Evolutionary conservation across 108 stramenopile genomes (phyloP).

Genomic region (Seminavis robusta): DNA sequence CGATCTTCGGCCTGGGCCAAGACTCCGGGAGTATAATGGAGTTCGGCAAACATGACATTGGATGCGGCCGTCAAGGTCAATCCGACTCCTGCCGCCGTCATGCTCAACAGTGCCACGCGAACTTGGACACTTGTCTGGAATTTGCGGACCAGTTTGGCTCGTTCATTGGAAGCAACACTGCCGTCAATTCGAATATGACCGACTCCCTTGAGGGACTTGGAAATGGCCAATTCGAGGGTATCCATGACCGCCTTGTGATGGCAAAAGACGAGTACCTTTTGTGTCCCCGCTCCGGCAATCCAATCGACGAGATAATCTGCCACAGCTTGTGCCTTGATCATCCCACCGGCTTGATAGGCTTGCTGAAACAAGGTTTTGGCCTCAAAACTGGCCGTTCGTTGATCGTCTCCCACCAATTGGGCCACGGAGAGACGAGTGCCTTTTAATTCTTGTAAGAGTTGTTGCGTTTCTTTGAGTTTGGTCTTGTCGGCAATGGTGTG

Average conservation of each 20-base stretch:
- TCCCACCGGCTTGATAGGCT: slow-evolving; percentile 75
- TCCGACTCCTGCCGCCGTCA: slow-evolving; percentile 92
- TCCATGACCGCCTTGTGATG: slow-evolving; percentile 88
- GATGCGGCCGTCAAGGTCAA: slow-evolving; percentile 89
- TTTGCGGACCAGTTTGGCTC: slow-evolving; percentile 67
- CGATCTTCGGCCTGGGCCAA: slow-evolving; percentile 94
- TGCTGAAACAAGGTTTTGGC: slow-evolving; percentile 71
- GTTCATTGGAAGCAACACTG: slow-evolving; percentile 59
- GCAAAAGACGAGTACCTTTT: slow-evolving; percentile 87
- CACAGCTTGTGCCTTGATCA: slow-evolving; percentile 69
- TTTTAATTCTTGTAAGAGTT: slow-evolving; percentile 34
- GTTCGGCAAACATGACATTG: slow-evolving; percentile 80
- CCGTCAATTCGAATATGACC: slow-evolving; percentile 90
- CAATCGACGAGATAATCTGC: slow-evolving; percentile 74
- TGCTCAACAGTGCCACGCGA: slow-evolving; percentile 73
- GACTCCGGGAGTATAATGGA: slow-evolving; percentile 87
- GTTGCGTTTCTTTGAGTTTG: slow-evolving; percentile 30
- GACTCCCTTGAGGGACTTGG: slow-evolving; percentile 48
- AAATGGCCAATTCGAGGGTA: slow-evolving; percentile 49
- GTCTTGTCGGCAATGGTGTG: slow-evolving; percentile 23
- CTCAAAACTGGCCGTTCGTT: slow-evolving; percentile 46
- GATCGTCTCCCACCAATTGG: slow-evolving; percentile 49
- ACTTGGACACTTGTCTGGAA: slow-evolving; percentile 76
- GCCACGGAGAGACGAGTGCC: slow-evolving; percentile 33
- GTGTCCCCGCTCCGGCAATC: slow-evolving; percentile 58